Base-by-base conservation (phyloP, 352 stramenopile species). In the Thraustochytrium sp. region DNA sequence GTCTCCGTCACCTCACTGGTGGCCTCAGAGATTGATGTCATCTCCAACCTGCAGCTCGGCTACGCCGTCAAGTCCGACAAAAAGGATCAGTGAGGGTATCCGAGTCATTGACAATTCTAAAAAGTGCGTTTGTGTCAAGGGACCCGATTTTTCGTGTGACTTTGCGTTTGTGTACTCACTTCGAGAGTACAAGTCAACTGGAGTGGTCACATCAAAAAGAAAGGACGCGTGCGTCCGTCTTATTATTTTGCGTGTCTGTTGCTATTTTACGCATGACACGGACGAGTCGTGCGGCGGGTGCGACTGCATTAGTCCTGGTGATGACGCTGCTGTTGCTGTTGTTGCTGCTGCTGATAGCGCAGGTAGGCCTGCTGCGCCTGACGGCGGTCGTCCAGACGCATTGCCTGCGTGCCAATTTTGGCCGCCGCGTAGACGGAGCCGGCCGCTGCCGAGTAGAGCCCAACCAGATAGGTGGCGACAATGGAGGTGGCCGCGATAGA, bases 401-500 rank as follows among this genome's bases (percentile, higher is more conserved):
- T 2, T 18, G 13, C 31, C 51, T 80, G n/a, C 1, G 31, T 51
- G 26, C 23, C 48, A 31, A 80, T 61, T 80, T 93, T 93, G 0
- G 87, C 85, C 3, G 92, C 65, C 31, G 86, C 88, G 82, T 91
- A 92, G 23, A 92, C 82, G 18, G 88, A 87, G 16, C 87, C 90
- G 0, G 87, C 90, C 8, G 89, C 87, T 34, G 88, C 88, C 46
- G 87, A 87, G 83, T 89, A 93, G 23, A 93, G 87, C 18, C 86
- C 87, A 26, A 91, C 51, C 11, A 93, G 51, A 76, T 91, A 92
- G 0, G 89, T 90, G 16, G 86, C 73, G 0, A 93, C 90, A 85
- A 91, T 89, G 3, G 89, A 85, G 87, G 92, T 92, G 34, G 87
- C 89, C 13, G 87, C 90, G 78, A 83, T 88, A 13, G 86, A 59